Evolutionary conservation across 495 filamentous ascomycete species (phyloP).

Genomic region (Talaromyces liani): DNA sequence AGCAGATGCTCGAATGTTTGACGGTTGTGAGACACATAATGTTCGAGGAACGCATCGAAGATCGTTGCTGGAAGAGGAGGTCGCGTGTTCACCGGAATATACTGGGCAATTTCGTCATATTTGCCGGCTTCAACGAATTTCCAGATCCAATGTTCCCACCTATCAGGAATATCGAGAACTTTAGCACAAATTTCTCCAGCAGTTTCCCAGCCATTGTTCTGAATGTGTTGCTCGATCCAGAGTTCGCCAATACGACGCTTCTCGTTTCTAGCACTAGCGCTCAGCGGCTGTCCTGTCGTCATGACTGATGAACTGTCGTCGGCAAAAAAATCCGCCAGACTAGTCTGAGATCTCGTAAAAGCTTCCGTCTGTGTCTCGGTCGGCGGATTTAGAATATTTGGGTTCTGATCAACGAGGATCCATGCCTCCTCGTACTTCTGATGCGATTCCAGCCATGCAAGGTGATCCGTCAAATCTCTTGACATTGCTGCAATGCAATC

Average conservation of each 20-base stretch:
- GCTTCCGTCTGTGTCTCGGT: slow-evolving; percentile 51
- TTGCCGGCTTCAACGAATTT: slow-evolving; percentile 76
- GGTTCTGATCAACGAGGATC: slow-evolving; percentile 79
- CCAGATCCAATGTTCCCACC: slow-evolving; percentile 95
- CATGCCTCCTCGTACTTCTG: slow-evolving; percentile 77
- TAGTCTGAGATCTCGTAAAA: slow-evolving; percentile 44
- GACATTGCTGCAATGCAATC: slow-evolving; percentile 86
- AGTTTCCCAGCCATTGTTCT: slow-evolving; percentile 61
- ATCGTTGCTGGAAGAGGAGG: slow-evolving; percentile 74
- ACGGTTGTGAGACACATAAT: slow-evolving; percentile 72
- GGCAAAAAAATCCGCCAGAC: slow-evolving; percentile 67
- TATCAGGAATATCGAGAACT: slow-evolving; percentile 65
- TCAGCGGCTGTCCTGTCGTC: slow-evolving; percentile 26
- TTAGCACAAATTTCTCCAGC: slow-evolving; percentile 74
- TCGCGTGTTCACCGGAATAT: slow-evolving; percentile 69
- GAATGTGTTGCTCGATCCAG: slow-evolving; percentile 81
- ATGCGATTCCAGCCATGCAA: slow-evolving; percentile 75
- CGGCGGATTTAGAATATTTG: slow-evolving; percentile 38
- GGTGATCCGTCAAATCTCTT: slow-evolving; percentile 73
- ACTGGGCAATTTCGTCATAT: slow-evolving; percentile 80
- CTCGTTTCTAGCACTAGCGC: slow-evolving; percentile 72
- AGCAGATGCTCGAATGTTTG: slow-evolving; percentile 67
- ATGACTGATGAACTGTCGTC: slow-evolving; percentile 64
- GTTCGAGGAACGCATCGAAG: slow-evolving; percentile 77
- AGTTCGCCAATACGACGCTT: slow-evolving; percentile 87